Conservation (phyloP, 2,329 filamentous ascomycete species). For the Fusarium domesticum region DNA sequence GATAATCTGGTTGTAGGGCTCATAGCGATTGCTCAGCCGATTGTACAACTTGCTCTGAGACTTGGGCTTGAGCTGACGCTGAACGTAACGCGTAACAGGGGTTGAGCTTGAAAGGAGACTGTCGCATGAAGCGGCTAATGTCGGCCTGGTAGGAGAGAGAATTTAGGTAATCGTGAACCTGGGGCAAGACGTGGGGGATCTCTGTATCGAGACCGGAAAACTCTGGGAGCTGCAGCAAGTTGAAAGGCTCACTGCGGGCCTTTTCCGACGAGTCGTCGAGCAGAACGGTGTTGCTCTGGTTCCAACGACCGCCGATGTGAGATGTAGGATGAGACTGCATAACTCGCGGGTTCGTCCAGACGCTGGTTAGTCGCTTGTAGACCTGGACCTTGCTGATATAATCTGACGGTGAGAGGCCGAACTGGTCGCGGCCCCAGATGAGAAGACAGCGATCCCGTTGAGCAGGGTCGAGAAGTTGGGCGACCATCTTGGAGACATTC, state of each 20-base stretch:
- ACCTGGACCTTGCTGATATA: slow-evolving; percentile 74
- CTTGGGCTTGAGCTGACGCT: background rate
- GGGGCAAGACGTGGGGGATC: slow-evolving; percentile 46
- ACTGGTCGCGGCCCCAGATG: slow-evolving; percentile 74
- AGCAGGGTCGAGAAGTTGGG: slow-evolving; percentile 56
- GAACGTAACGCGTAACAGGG: slow-evolving; percentile 26
- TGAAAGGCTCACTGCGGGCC: slow-evolving; percentile 77
- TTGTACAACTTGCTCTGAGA: no score
- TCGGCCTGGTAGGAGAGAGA: slow-evolving; percentile 52
- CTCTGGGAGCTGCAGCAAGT: slow-evolving; percentile 77
- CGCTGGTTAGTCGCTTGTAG: slow-evolving; percentile 75
- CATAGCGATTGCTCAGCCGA: no score
- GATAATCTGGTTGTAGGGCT: no score
- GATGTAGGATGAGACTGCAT: slow-evolving; percentile 44
- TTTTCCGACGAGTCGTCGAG: slow-evolving; percentile 85
- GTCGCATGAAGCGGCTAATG: slow-evolving; percentile 59
- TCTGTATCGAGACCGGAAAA: slow-evolving; percentile 54
- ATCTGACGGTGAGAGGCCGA: slow-evolving; percentile 63
- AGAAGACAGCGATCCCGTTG: slow-evolving; percentile 59
- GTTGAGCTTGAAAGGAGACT: slow-evolving; percentile 46
- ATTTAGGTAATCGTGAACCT: slow-evolving; percentile 62
- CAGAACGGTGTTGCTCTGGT: slow-evolving; percentile 82
- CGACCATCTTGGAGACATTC: slow-evolving; percentile 70
- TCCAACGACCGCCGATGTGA: slow-evolving; percentile 53
- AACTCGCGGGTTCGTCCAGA: slow-evolving; percentile 62